Base-by-base conservation (phyloP, 148 eudicot species). In the Hydrangea macrophylla region DNA sequence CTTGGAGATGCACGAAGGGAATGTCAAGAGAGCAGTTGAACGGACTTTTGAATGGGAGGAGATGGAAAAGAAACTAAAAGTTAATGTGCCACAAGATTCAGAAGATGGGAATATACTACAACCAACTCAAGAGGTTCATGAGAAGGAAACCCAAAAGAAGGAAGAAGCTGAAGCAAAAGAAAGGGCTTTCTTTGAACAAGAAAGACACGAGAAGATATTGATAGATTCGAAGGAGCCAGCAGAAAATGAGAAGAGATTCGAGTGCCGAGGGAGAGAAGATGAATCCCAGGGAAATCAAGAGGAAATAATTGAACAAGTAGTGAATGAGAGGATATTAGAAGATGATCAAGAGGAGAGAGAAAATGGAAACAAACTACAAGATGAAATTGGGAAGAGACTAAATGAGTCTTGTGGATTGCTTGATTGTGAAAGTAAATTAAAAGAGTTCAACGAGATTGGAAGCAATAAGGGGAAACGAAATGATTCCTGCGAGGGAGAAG, bases 1-100 rank as follows among this genome's bases (percentile, higher is more conserved):
- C 70, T 67, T 57, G 67, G 74, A 81, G 67, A 75, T 69, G 62
- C 62, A 68, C 62, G 79, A 67, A 65, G 79, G 45, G 37, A 64
- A 62, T 64, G 64, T 30, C 48, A 55, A 64, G 64, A 53, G 59
- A 31, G 71, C 37, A 64, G 61, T 56, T 62, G 69, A 62, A 69
- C 48, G 68, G 40, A 73, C 64, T 55, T 56, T 6, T 63, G 62
- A 74, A 70, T 30, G 71, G 74, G 42, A 33, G 57, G 79, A 71
- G 67, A 48, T 50, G 10, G 83, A 74, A 68, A 65, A 33, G 23
- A 75, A 83, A 62, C 67, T 67, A 30, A 55, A 40, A 13, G 7
- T 68, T 69, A 58, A 44, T 54, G 54, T 30, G 58, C 70, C 40
- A 13, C 58, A 15, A n/a, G 79, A 74, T 23, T 32, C 27, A 35